Base-by-base conservation (phyloP, 2,329 filamentous ascomycete species). In the Xylariales sp. region DNA sequence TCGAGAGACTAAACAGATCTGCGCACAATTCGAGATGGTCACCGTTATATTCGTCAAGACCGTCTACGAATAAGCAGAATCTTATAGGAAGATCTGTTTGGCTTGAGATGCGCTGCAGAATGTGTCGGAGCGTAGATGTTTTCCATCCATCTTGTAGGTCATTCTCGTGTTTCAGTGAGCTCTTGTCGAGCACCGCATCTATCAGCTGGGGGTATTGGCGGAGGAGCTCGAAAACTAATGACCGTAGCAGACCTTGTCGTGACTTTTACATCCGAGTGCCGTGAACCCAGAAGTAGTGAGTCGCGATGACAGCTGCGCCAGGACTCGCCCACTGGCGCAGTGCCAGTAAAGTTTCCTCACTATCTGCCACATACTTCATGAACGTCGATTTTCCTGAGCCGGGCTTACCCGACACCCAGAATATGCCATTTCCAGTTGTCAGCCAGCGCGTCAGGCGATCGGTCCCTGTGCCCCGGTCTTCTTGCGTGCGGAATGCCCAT, bases 31-130 rank as follows among this genome's bases (percentile, higher is more conserved):
- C n/a, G n/a, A n/a, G 14, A 33, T 54, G 51, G 21, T 55, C 50
- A 1, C 55, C 56, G 6, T 50, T 40, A 31, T 52, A 60, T 40
- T 62, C 58, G 36, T 62, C 59, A 5, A 62, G 43, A 0, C 52
- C 60, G 24, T 64, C 60, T n/a, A 63, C 53, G 25, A 63, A 63
- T 22, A 63, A 50, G 34, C 58, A 64, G 9, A 57, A 51, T 22
- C 18, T 37, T n/a, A n/a, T n/a, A n/a, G n/a, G n/a, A n/a, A n/a
- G n/a, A n/a, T n/a, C n/a, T n/a, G n/a, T n/a, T n/a, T n/a, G n/a
- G n/a, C n/a, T n/a, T n/a, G n/a, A n/a, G n/a, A n/a, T n/a, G n/a
- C n/a, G n/a, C n/a, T n/a, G n/a, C n/a, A n/a, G n/a, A n/a, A n/a
- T n/a, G n/a, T n/a, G n/a, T n/a, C n/a, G n/a, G n/a, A n/a, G n/a